Percentiles rank a stretch among this genome's conserved stretches.
Evolutionary conservation across 768 basidiomycete species (phyloP).

Genomic region (Thelephora ganbajun): DNA sequence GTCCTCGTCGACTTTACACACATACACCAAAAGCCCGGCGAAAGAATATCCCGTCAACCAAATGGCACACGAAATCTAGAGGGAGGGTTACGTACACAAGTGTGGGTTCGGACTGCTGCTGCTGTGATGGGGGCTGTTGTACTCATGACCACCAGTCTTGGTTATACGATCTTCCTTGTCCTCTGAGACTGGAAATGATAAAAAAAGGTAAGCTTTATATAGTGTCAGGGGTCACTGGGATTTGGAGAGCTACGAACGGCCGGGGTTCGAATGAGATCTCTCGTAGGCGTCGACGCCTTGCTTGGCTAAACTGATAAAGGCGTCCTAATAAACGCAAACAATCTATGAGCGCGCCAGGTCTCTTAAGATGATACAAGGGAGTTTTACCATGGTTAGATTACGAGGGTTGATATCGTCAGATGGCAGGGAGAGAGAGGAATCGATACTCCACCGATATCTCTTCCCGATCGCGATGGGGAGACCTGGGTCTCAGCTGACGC

Average conservation of each 20-base stretch:
- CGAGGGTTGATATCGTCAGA: no score
- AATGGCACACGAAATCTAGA: conserved; percentile 11
- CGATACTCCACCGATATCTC: no score
- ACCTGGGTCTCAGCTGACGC: no score
- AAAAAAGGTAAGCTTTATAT: conserved; percentile 13
- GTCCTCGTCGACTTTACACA: conserved; percentile 41
- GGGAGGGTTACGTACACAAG: conserved; percentile 11
- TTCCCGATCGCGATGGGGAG: no score
- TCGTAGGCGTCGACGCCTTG: conserved; percentile 44
- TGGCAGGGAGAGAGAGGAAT: no score
- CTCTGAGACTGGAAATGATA: conserved; percentile 6
- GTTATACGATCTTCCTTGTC: conserved; percentile 5
- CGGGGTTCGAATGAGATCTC: conserved; percentile 21
- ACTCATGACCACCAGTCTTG: conserved; percentile 54
- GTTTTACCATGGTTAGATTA: no score
- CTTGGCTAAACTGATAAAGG: conserved; percentile 57
- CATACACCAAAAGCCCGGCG: conserved; percentile 4
- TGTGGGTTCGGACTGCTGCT: conserved; percentile 11
- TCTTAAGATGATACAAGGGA: no score
- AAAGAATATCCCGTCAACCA: conserved; percentile 6
- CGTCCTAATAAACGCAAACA: conserved; percentile 31
- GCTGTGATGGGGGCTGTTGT: conserved; percentile 40
- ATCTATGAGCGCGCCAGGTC: not conserved
- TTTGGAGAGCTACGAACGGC: no score
- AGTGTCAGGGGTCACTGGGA: no score